Conservation (phyloP, 768 basidiomycete genomes). For the Crassisporium funariophilum region DNA sequence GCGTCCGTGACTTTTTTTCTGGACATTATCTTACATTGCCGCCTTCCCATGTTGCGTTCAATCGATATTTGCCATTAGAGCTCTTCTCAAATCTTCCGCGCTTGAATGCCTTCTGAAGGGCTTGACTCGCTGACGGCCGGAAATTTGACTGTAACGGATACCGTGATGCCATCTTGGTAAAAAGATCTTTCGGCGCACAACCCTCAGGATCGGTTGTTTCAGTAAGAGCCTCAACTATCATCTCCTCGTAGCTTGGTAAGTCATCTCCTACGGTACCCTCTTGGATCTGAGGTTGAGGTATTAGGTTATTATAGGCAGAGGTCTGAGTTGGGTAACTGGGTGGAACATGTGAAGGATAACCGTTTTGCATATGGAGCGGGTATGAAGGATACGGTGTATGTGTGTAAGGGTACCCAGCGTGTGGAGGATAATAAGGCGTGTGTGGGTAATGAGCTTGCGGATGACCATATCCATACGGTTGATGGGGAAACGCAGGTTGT, state of each 20-base stretch:
- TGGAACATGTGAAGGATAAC: conserved; percentile 42
- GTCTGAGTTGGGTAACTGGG: conserved; percentile 23
- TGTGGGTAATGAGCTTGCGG: conserved; percentile 64
- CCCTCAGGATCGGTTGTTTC: conserved; percentile 74
- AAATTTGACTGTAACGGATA: conserved; percentile 91
- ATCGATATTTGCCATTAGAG: conserved; percentile 68
- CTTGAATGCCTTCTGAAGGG: conserved; percentile 83
- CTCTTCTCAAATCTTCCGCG: conserved; percentile 81
- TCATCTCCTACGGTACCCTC: conserved; percentile 43
- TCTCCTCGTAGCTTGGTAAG: conserved; percentile 87
- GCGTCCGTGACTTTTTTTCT: too few species aligned
- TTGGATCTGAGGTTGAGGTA: conserved; percentile 26
- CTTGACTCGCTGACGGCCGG: conserved; percentile 86
- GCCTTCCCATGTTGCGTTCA: conserved; percentile 81
- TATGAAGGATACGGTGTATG: conserved; percentile 44
- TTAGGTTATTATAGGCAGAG: conserved; percentile 16
- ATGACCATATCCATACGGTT: conserved; percentile 54
- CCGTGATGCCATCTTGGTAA: conserved; percentile 79
- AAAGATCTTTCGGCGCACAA: conserved; percentile 79
- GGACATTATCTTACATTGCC: conserved; percentile 59
- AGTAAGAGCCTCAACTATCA: conserved; percentile 81
- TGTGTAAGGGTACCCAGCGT: conserved; percentile 48
- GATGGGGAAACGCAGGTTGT: conserved; percentile 44
- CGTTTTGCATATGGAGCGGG: conserved; percentile 38
- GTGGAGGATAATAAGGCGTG: conserved; percentile 62